Conservation (phyloP, 192 early-diverging fungal genomes). For the Coemansia sp. region DNA sequence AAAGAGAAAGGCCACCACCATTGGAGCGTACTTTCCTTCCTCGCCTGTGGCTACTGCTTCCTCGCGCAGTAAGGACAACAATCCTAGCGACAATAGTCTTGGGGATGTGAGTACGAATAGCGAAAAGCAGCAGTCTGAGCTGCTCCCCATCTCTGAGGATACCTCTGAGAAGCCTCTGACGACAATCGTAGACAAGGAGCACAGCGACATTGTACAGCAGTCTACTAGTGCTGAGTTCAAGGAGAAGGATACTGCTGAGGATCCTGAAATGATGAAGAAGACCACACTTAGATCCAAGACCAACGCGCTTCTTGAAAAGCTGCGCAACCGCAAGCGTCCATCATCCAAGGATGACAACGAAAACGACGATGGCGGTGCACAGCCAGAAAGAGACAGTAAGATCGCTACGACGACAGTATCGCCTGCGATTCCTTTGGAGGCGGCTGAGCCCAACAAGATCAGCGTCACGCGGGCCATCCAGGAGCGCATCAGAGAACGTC, state of each 20-base stretch:
- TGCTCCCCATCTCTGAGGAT: too few relatives aligned
- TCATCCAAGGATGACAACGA: background rate
- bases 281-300: conserved; percentile 17
- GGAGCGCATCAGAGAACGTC: conserved; percentile 25
- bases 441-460: too few relatives aligned
- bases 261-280: background rate
- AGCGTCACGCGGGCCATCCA: conserved; percentile 41
- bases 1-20: conserved; percentile 23
- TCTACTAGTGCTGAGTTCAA: background rate
- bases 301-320: conserved; percentile 17
- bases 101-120: background rate
- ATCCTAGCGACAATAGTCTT: background rate
- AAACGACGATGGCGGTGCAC: background rate
- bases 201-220: background rate
- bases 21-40: conserved; percentile 28
- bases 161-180: too few relatives aligned
- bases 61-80: background rate
- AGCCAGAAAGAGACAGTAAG: background rate
- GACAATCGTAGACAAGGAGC: background rate
- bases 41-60: background rate
- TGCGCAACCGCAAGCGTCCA: conserved; percentile 30
- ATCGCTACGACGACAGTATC: too few relatives aligned
- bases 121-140: background rate
- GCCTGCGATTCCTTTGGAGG: too few relatives aligned
- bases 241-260: background rate